phyloP scores from a whole-genome alignment of 257 asterid genomes.

The Primulina tabacum region DNA sequence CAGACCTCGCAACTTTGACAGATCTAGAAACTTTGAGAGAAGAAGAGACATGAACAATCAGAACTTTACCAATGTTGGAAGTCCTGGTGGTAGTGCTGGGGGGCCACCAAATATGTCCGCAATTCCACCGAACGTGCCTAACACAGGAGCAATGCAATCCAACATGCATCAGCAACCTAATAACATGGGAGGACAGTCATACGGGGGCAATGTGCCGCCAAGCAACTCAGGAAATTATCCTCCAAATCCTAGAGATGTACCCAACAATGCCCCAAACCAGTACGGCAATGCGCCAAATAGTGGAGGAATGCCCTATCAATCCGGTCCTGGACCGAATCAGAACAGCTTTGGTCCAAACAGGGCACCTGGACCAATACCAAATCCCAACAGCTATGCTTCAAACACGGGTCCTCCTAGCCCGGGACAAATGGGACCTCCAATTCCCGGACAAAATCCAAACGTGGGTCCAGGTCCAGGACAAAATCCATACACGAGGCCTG shows the following conservation, averaged over 20 bases:
- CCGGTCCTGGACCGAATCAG: slow-evolving; percentile 37
- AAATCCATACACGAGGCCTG: background rate
- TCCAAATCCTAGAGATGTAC: slow-evolving; percentile 29
- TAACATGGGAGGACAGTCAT: slow-evolving; percentile 35
- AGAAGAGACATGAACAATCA: slow-evolving; percentile 38
- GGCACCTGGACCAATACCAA: slow-evolving; percentile 34
- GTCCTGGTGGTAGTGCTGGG: slow-evolving; percentile 31
- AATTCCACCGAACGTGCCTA: slow-evolving; percentile 21
- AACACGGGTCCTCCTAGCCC: background rate
- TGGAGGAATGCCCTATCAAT: slow-evolving; percentile 32
- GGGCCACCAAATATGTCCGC: slow-evolving; percentile 30
- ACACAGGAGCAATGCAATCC: slow-evolving; percentile 36
- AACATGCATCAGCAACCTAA: slow-evolving; percentile 19
- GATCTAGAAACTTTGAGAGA: slow-evolving; percentile 64
- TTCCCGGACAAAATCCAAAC: slow-evolving; percentile 17
- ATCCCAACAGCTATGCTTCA: slow-evolving; percentile 27
- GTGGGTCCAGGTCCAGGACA: slow-evolving; percentile 1
- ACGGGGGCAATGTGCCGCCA: slow-evolving; percentile 30
- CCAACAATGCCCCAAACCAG: slow-evolving; percentile 33
- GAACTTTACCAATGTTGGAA: slow-evolving; percentile 30
- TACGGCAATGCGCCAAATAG: slow-evolving; percentile 25
- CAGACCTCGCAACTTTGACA: slow-evolving; percentile 71
- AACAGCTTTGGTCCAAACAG: slow-evolving; percentile 27
- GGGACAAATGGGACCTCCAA: background rate
- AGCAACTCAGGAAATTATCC: slow-evolving; percentile 33